Base-by-base conservation (phyloP, 805 yeast species). In the Metschnikowia kunwiensis region DNA sequence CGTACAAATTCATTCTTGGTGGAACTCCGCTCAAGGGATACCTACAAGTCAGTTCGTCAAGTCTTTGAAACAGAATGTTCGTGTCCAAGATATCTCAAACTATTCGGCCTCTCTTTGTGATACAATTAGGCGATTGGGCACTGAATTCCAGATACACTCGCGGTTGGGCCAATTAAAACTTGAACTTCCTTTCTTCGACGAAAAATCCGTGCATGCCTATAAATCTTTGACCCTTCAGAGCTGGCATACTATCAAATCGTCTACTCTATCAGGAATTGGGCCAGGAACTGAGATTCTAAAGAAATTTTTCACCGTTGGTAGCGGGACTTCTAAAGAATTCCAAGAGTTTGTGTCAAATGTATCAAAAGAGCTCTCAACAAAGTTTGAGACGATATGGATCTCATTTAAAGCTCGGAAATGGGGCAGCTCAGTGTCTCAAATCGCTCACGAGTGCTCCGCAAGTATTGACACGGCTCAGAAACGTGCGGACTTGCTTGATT, bases 371-470 rank as follows among this genome's bases (percentile, higher is more conserved):
- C n/a, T n/a, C n/a, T n/a, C n/a, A n/a, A n/a, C n/a, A n/a, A n/a
- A n/a, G n/a, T n/a, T n/a, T n/a, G n/a, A n/a, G n/a, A n/a, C n/a
- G n/a, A n/a, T n/a, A 28, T 20, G 23, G 23, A 8, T 20, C 10
- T 8, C 23, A 11, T 20, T 11, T 20, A 7, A 26, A 26, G 28
- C 28, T 8, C 9, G 14, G 3, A 11, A 5, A 9, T 15, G 10
- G 27, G 7, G 27, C 24, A 27, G 13, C 12, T 14, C 5, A n/a
- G 17, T 21, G 27, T 16, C 15, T 13, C 31, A 17, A 24, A 18
- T 36, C 9, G 40, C 40, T 11, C 22, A 27, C 7, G 35, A 27
- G n/a, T 36, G 27, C 10, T 35, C 26, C 10, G 22, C 24, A 6
- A 31, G 27, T n/a, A 24, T 30, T 7, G 40, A 27, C 15, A 18